phyloP scores from a whole-genome alignment of 2,329 filamentous ascomycete species.

The Colletotrichum sp. region DNA sequence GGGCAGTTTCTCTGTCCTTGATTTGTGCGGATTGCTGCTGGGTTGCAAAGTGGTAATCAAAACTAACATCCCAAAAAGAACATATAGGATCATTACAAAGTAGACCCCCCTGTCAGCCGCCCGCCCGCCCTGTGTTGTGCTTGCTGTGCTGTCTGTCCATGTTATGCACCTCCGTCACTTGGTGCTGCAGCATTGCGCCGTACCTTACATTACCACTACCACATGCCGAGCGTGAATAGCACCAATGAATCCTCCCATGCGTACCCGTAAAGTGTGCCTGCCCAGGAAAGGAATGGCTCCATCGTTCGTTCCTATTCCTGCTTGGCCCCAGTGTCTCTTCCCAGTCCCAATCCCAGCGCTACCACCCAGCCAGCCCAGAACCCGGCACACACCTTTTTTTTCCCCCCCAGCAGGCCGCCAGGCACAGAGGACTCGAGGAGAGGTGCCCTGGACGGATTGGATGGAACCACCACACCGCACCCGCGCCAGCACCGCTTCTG shows the following conservation, averaged over 20 bases:
- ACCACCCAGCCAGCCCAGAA: background rate
- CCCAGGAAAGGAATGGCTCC: conserved; percentile 7
- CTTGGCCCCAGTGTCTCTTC: background rate
- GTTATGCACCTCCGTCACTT: background rate
- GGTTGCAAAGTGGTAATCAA: background rate
- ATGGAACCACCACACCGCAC: conserved; percentile 2
- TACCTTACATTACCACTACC: background rate
- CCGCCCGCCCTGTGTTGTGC: background rate
- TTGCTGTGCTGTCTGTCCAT: background rate
- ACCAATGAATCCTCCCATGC: background rate
- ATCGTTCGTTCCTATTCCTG: conserved; percentile 8
- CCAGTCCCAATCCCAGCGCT: background rate
- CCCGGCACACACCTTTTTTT: background rate
- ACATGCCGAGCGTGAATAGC: background rate
- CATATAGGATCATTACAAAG: background rate
- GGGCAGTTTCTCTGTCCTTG: background rate
- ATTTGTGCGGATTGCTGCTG: background rate
- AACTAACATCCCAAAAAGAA: background rate
- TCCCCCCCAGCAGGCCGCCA: background rate
- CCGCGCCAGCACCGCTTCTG: background rate
- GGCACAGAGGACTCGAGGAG: background rate
- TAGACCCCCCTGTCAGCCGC: background rate
- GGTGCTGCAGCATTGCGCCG: background rate
- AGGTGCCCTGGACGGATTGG: background rate
- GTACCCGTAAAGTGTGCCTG: background rate